Percentiles rank a stretch among this genome's conserved stretches.
phyloP scores from a whole-genome alignment of 176 grass and related monocot genomes.

The Tillandsia leiboldiana region DNA sequence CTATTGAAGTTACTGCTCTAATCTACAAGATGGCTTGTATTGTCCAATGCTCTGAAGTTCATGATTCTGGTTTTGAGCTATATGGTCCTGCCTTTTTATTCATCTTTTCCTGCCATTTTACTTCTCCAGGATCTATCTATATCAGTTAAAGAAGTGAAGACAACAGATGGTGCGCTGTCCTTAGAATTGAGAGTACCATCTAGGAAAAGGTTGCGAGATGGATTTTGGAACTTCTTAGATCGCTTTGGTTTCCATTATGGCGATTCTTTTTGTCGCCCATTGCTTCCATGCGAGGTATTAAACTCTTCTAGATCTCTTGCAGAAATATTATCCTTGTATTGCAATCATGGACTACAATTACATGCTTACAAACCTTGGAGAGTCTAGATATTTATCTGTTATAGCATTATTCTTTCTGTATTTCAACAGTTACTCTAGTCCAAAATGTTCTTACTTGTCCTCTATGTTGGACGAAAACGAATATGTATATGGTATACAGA shows the following conservation, averaged over 20 bases:
- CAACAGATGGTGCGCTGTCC: conserved; percentile 44
- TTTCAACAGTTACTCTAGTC: background rate
- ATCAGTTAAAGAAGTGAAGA: conserved; percentile 65
- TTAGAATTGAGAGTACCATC: conserved; percentile 52
- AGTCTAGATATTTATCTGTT: background rate
- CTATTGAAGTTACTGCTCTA: background rate
- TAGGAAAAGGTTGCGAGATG: conserved; percentile 35
- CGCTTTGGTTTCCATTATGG: conserved; percentile 60
- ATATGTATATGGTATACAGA: no score
- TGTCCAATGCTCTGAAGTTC: background rate
- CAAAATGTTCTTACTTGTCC: no score
- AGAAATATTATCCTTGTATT: conserved; percentile 4
- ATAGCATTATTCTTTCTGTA: background rate
- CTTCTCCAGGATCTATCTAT: conserved; percentile 57
- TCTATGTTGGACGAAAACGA: no score
- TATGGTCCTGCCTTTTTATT: background rate
- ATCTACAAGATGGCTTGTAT: background rate
- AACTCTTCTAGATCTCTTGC: background rate
- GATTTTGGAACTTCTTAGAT: conserved; percentile 70
- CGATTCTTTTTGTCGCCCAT: conserved; percentile 28
- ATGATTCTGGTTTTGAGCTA: background rate
- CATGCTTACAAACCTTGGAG: background rate
- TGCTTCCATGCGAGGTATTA: conserved; percentile 76
- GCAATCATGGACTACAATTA: background rate
- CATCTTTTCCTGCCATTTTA: conserved; percentile 24